These are phyloP conservation scores for Physcomitrium patens DNA, from an alignment of 225 moss, liverwort and hornwort species.

Conservation along the genomic window DNA sequence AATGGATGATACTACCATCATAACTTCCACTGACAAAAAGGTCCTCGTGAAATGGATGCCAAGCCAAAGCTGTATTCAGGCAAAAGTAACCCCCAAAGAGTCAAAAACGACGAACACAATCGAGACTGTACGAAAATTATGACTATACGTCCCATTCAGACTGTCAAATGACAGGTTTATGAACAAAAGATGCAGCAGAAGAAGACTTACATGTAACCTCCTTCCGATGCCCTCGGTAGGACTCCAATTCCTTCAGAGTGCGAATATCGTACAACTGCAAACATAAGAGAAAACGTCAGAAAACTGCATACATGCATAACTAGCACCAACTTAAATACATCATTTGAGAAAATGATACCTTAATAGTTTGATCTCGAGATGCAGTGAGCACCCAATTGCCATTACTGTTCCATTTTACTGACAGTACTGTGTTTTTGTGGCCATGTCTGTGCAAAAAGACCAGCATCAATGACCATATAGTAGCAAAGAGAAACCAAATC, in stretches of 20 bases:
- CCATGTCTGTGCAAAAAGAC: slow-evolving; percentile 73
- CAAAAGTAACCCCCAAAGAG: slow-evolving; percentile 25
- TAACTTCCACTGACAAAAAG: slow-evolving; percentile 99
- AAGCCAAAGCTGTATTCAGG: slow-evolving; percentile 74
- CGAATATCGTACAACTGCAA: slow-evolving; percentile 96
- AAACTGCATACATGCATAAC: slow-evolving; percentile 5
- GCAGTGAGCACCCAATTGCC: slow-evolving; percentile 98
- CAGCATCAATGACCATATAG: slow-evolving; percentile 21
- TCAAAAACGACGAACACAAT: slow-evolving; percentile 5
- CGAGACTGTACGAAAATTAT: slow-evolving; percentile 11
- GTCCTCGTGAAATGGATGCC: slow-evolving; percentile 99
- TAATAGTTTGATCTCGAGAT: slow-evolving; percentile 95
- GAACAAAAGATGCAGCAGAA: slow-evolving; percentile 2
- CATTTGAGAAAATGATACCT: slow-evolving; percentile 52
- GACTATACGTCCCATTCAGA: slow-evolving; percentile 5
- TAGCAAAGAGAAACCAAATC: background rate
- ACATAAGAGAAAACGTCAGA: slow-evolving; percentile 29
- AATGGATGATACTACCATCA: slow-evolving; percentile 98
- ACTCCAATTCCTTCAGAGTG: slow-evolving; percentile 91
- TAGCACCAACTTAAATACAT: background rate
- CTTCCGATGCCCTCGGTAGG: slow-evolving; percentile 96
- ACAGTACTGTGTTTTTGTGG: slow-evolving; percentile 95
- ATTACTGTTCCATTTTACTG: slow-evolving; percentile 99
- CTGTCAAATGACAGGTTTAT: slow-evolving; percentile 2
- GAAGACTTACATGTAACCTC: slow-evolving; percentile 80